Base-by-base conservation (phyloP, 768 basidiomycete genomes). In the Gyrodon lividus region DNA sequence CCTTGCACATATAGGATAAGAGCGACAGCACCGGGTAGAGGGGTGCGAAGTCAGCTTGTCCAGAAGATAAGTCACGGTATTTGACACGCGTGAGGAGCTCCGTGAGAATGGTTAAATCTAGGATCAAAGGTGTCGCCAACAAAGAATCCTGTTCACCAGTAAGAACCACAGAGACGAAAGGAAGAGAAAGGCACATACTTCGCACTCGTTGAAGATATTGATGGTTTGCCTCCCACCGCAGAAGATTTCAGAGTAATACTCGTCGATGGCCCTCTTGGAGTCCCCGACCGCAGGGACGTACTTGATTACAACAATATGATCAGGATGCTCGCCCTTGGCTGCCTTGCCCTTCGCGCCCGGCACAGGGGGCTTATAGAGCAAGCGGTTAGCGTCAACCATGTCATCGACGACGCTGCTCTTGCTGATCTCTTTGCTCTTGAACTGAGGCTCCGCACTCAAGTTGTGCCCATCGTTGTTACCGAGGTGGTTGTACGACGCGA, bases 251-350 rank as follows among this genome's bases (percentile, higher is more conserved):
- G 92, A 95, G 72, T 94, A 93, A 74, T 98, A 98, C 77, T 98
- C 95, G 73, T 98, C 97, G 77, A 98, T 93, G n/a, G 95, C 97
- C 50, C 92, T 82, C 83, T 98, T 98, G 51, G 90, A 92, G 75
- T 98, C 97, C 34, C 96, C 95, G 26, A 96, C 94, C 22, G 94
- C 91, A 19, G 92, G 93, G 2, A 98, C 87, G 60, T 96, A 96
- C 78, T 96, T 96, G 82, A 96, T 96, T 50, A 96, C 93, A 48
- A 98, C 87, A 62, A 95, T 81, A 67, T 99, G 96, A 71, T 98
- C 95, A 24, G 96, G 96, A 71, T 98, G 94, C 73, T 99, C 96
- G 62, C 94, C 94, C 72, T 95, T 93, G 60, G 79, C 71, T 8
- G 72, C 74, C 59, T 72, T 85, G 39, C 77, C 81, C 56, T 78